Evolutionary conservation across 495 filamentous ascomycete genomes (phyloP).

Genomic region (Friedmanniomyces endolithicus): DNA sequence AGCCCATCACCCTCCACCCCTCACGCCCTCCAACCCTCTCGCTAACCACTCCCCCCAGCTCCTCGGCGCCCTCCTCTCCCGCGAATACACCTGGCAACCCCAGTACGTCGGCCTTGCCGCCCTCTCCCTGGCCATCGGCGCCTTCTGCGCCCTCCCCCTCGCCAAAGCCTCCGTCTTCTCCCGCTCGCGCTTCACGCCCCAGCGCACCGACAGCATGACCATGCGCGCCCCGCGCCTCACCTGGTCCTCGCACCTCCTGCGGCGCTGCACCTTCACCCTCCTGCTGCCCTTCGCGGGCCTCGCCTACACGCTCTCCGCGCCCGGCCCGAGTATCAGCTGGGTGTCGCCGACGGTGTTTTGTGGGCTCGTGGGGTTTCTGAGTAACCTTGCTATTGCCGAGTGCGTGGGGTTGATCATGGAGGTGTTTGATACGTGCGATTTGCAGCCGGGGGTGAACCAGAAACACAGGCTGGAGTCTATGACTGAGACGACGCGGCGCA

Average conservation of each 20-base stretch:
- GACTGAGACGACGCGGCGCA: slow-evolving; percentile 36
- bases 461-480: slow-evolving; percentile 36
- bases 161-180: slow-evolving; percentile 57
- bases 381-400: slow-evolving; percentile 60
- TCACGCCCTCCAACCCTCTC: not conserved
- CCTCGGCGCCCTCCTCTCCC: slow-evolving; percentile 52
- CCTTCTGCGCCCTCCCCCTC: slow-evolving; percentile 54
- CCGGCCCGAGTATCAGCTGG: slow-evolving; percentile 44
- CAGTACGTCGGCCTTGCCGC: slow-evolving; percentile 52
- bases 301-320: slow-evolving; percentile 50
- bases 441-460: slow-evolving; percentile 51
- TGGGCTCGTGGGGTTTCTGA: slow-evolving; percentile 52
- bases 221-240: slow-evolving; percentile 39
- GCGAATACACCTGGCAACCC: slow-evolving; percentile 47
- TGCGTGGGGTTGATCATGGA: slow-evolving; percentile 71
- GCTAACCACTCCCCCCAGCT: slow-evolving; percentile 33
- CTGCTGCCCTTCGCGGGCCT: slow-evolving; percentile 52
- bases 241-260: slow-evolving; percentile 56
- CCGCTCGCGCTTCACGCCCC: slow-evolving; percentile 42
- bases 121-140: slow-evolving; percentile 50
- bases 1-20: slow-evolving; percentile 12
- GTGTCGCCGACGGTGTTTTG: slow-evolving; percentile 55
- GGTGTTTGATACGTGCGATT: slow-evolving; percentile 62
- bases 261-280: slow-evolving; percentile 51
- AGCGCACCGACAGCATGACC: slow-evolving; percentile 46